A percentile compares a stretch with the other conserved stretches of the same genome.
Conservation (phyloP, 352 stramenopile genomes). For the Phytophthora ohioensis region DNA sequence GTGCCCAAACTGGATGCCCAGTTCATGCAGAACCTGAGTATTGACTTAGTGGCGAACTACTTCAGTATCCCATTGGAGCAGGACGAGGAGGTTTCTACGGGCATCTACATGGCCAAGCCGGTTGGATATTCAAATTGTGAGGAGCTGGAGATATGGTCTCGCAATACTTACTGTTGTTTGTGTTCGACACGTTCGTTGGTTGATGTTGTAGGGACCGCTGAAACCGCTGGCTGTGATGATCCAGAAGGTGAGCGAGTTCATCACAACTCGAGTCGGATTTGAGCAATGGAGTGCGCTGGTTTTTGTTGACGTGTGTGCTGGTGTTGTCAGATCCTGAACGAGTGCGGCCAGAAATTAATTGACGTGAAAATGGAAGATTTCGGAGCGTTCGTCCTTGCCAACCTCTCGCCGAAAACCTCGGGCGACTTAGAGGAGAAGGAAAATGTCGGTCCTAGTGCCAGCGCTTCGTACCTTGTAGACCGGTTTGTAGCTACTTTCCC, state of each 20-base stretch:
- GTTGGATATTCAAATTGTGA: slow-evolving; percentile 30
- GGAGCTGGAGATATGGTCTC: background rate
- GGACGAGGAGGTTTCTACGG: slow-evolving; percentile 75
- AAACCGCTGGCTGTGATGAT: slow-evolving; percentile 76
- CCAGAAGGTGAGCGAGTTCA: slow-evolving; percentile 28
- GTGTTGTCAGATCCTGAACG: slow-evolving; percentile 56
- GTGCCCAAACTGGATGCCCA: slow-evolving; percentile 65
- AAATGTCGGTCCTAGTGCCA: slow-evolving; percentile 31
- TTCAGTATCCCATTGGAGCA: slow-evolving; percentile 78
- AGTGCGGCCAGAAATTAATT: slow-evolving; percentile 65
- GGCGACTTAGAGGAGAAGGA: slow-evolving; percentile 32
- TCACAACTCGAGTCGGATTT: background rate
- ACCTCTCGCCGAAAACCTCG: slow-evolving; percentile 37
- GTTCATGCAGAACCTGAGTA: slow-evolving; percentile 66
- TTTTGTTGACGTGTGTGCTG: slow-evolving; percentile 5
- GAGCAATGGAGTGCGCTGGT: background rate
- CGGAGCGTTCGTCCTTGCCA: slow-evolving; percentile 76
- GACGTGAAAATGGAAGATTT: slow-evolving; percentile 69
- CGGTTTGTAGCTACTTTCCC: slow-evolving; percentile 66
- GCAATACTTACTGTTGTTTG: slow-evolving; percentile 3
- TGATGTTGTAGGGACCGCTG: slow-evolving; percentile 58
- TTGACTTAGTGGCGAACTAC: slow-evolving; percentile 77
- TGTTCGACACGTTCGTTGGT: background rate
- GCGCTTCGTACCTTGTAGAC: slow-evolving; percentile 63
- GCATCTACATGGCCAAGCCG: slow-evolving; percentile 86